Percentiles rank a stretch among this genome's conserved stretches.
Conservation (phyloP, 306 rosid genomes). For the Cicer judaicum region DNA sequence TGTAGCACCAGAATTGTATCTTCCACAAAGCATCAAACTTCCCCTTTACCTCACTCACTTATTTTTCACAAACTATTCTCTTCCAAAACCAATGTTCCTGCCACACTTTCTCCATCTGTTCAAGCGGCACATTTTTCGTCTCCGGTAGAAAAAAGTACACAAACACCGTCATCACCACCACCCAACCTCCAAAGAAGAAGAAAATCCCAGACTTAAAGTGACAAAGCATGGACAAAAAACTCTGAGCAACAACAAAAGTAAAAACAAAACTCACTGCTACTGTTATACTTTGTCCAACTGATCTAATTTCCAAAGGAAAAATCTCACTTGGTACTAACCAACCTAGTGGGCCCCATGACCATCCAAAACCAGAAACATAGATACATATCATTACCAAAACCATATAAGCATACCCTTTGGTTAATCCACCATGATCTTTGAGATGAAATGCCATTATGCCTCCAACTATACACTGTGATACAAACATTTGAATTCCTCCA, state of each 20-base stretch:
- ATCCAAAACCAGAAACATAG: conserved; percentile 55
- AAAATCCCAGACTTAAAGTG: conserved; percentile 53
- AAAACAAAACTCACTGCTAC: conserved; percentile 62
- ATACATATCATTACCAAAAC: conserved; percentile 49
- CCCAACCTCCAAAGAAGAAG: conserved; percentile 68
- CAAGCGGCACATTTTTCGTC: conserved; percentile 43
- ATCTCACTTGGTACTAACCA: conserved; percentile 61
- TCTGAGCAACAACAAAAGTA: conserved; percentile 56
- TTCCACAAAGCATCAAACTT: conserved; percentile 10
- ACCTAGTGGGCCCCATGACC: conserved; percentile 62
- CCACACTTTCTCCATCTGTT: conserved; percentile 60
- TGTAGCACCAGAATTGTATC: not conserved
- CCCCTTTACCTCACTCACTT: conserved; percentile 26
- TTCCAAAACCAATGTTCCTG: conserved; percentile 63
- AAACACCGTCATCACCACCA: conserved; percentile 53
- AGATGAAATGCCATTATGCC: conserved; percentile 48
- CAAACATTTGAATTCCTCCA: conserved; percentile 58
- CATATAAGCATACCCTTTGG: conserved; percentile 49
- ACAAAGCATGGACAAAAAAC: conserved; percentile 56
- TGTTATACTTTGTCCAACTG: conserved; percentile 55
- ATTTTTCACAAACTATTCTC: conserved; percentile 38
- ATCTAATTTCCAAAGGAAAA: conserved; percentile 53
- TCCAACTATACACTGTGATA: conserved; percentile 47
- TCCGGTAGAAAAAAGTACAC: conserved; percentile 45
- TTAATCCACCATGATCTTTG: conserved; percentile 49